Base-by-base conservation (phyloP, 1,284 basidiomycete species). In the Ganoderma multipileum region DNA sequence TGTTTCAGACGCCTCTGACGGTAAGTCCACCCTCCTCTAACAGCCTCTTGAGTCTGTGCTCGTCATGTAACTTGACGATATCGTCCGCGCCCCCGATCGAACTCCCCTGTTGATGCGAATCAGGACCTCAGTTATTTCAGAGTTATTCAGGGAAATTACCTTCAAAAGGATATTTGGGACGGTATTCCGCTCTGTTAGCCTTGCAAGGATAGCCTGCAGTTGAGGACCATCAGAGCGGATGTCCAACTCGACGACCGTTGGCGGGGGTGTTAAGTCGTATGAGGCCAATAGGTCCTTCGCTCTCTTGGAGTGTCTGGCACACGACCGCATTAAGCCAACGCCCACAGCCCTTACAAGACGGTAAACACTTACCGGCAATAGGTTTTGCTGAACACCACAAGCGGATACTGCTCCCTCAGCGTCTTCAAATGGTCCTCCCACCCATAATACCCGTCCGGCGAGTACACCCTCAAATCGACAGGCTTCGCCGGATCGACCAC, bases 351-450 rank as follows among this genome's bases (percentile, higher is more conserved):
- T 39, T 47, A 36, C 59, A 20, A 44, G 9, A 8, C 0, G 28
- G 14, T n/a, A 18, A 4, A 33, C 3, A 73, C 73, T 63, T 71
- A 89, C 91, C 88, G 88, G 85, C 93, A 95, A 75, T 89, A 91
- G 23, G 91, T 92, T 84, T 95, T 95, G 83, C 93, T 94, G 75
- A 95, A 95, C 18, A 95, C 88, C 60, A 95, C 83, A 3, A 95
- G 79, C 8, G 94, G 94, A 69, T 86, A 84, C 52, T 87, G 79
- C 28, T 83, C 76, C 58, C 86, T 82, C 66, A 93, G 76, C 38
- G 73, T 76, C 61, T 76, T 76, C 28, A 84, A 77, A 63, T 87
- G 82, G 63, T 81, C 79, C 23, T 74, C 72, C 91, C 91, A 92
- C 58, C 86, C 81, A 11, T 75, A 78, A 63, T 78, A 76, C 0